Base-by-base conservation (phyloP, 495 filamentous ascomycete species). In the Elasticomyces elasticus region DNA sequence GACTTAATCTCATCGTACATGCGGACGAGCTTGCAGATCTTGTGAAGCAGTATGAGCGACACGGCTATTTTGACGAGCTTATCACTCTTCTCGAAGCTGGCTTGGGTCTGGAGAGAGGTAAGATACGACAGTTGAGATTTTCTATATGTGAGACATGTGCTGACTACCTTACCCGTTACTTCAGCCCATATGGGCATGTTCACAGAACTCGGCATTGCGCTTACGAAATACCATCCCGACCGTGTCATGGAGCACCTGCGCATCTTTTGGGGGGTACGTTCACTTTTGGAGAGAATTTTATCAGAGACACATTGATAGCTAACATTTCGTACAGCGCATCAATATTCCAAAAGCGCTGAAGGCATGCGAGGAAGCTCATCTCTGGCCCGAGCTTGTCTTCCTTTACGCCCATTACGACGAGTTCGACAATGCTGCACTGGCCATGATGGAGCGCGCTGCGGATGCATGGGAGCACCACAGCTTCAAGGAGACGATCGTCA, bases 401-500 rank as follows among this genome's bases (percentile, higher is more conserved):
- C 76, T 96, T 60, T 99, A 99, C 75, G 89, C 87, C 72, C 94
- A 99, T 72, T 97, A 97, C 66, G 94, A 99, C 61, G 94, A 99
- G 68, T 97, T 86, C 75, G 94, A 99, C 72, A 99, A 99, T 66
- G 92, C 94, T 24, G 92, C 92, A 22, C 78, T 99, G 52, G 89
- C 94, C 30, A 96, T 99, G 79, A 99, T 99, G 89, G 94, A 99
- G 78, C 88, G 92, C 62, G 87, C 94, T 31, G 84, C 94, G 49
- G 91, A 97, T 72, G 87, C 94, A 2, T 99, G 94, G 94, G 94
- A 99, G 70, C 94, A 99, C 73, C 92, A 97, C 71, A 94, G 91
- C 26, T 97, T 99, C 83, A 97, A 97, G 80, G 94, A 97, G 69
- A 96, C 95, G 56, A 78, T 95, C 53, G 83, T 95, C 73, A 97